Evolutionary conservation across 2,329 filamentous ascomycete species (phyloP).

Genomic region (Aschersonia sp.): DNA sequence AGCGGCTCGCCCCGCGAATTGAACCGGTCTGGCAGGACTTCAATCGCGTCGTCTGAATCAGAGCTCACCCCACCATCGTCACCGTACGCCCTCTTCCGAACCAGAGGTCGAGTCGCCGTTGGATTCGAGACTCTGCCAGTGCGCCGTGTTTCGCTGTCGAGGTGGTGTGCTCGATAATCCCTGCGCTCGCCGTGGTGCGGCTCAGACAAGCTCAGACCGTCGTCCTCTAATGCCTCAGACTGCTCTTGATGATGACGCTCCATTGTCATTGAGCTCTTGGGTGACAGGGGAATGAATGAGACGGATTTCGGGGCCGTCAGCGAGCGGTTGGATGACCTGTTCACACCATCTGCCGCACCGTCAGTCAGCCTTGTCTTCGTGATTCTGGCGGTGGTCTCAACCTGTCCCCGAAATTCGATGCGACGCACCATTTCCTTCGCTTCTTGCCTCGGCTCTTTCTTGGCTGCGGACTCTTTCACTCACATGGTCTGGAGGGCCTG

Average conservation of each 20-base stretch:
- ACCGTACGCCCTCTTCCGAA: not conserved
- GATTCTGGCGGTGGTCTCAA: not conserved
- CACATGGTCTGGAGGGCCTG: constrained; percentile 27
- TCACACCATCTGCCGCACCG: constrained; percentile 15
- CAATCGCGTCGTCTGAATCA: constrained; percentile 22
- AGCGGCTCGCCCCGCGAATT: constrained; percentile 28
- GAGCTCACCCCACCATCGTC: constrained; percentile 5
- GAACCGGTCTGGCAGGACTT: constrained; percentile 32
- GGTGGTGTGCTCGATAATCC: not conserved
- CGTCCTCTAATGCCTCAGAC: constrained; percentile 10
- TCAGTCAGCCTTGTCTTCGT: constrained; percentile 7
- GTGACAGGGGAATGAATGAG: constrained; percentile 32
- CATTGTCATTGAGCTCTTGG: constrained; percentile 31
- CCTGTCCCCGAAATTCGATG: constrained; percentile 5
- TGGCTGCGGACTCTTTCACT: constrained; percentile 21
- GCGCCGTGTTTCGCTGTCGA: not conserved
- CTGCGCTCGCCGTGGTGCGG: constrained; percentile 6
- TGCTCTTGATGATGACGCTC: constrained; percentile 23
- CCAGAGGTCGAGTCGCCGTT: not conserved
- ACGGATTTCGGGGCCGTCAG: constrained; percentile 23
- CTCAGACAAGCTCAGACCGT: constrained; percentile 3
- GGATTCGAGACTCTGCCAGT: constrained; percentile 8
- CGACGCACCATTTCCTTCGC: constrained; percentile 23
- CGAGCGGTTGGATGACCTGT: not conserved
- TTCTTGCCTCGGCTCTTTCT: constrained; percentile 7